Conservation (phyloP, 495 filamentous ascomycete species). For the Xylaria curta region DNA sequence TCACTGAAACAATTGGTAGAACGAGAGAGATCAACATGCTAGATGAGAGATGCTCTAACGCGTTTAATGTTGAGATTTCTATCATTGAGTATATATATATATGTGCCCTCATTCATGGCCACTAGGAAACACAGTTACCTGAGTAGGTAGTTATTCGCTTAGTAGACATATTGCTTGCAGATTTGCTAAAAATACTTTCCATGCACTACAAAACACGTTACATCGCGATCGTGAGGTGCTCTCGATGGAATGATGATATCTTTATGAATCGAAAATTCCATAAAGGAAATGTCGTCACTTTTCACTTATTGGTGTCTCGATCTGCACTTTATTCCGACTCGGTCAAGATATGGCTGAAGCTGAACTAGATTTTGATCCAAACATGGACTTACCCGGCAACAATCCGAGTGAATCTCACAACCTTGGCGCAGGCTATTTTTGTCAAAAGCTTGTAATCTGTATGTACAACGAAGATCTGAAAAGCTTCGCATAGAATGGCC, state of each 20-base stretch:
- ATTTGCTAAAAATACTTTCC: background rate
- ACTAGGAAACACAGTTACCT: background rate
- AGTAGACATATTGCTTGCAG: background rate
- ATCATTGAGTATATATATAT: background rate
- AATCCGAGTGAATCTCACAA: background rate
- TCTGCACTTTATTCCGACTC: too few relatives aligned
- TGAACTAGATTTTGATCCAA: background rate
- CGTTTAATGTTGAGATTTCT: background rate
- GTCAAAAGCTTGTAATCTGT: background rate
- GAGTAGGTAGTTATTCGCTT: background rate
- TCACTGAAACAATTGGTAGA: background rate
- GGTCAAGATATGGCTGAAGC: background rate
- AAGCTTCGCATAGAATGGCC: background rate
- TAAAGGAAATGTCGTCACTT: background rate
- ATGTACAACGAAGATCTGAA: constrained; percentile 8
- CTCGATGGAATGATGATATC: background rate
- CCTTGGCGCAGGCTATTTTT: background rate
- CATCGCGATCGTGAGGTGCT: background rate
- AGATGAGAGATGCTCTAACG: background rate
- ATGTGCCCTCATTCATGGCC: background rate
- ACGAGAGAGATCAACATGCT: background rate
- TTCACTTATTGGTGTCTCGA: background rate
- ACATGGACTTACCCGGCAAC: background rate
- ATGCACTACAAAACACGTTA: too few relatives aligned
- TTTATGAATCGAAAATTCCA: background rate